phyloP scores from a whole-genome alignment of 2,329 filamentous ascomycete genomes.

The Phoma sp. region DNA sequence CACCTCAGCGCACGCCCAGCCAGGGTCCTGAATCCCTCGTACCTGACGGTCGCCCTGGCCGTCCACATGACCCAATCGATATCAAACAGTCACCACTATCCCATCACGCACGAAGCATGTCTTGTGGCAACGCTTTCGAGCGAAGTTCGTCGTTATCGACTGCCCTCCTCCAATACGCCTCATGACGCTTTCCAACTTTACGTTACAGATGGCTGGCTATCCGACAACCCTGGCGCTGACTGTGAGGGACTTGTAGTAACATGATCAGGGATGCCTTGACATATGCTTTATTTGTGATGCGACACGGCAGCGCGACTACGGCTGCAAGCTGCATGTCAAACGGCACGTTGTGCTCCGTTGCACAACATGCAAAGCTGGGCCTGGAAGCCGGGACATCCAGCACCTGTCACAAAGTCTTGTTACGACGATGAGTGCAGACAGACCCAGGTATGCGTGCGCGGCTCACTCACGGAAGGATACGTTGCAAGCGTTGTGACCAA shows the following conservation, averaged over 20 bases:
- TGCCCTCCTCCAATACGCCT: conserved; percentile 17
- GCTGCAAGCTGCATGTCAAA: conserved; percentile 17
- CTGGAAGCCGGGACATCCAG: conserved; percentile 7
- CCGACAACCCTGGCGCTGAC: conserved; percentile 5
- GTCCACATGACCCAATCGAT: conserved; percentile 9
- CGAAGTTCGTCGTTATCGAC: conserved; percentile 2
- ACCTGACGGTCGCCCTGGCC: conserved; percentile 13
- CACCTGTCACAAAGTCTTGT: background rate
- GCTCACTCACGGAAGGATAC: no score
- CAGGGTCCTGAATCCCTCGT: conserved; percentile 7
- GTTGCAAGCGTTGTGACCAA: background rate
- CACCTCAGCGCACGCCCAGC: background rate
- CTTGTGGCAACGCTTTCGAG: conserved; percentile 2
- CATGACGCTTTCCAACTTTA: conserved; percentile 12
- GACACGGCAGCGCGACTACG: conserved; percentile 13
- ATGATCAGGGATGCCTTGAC: conserved; percentile 11
- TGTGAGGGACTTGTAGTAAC: conserved; percentile 8
- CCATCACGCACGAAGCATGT: conserved; percentile 10
- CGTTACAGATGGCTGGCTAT: conserved; percentile 14
- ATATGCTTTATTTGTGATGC: conserved; percentile 5
- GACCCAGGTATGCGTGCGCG: background rate
- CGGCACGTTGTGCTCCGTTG: conserved; percentile 15
- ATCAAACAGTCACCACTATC: conserved; percentile 11
- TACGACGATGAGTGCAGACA: background rate
- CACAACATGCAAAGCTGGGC: conserved; percentile 11